These are phyloP conservation scores for Avena eriantha DNA, from an alignment of 176 grass and related monocot genomes.

Conservation along the genomic window DNA sequence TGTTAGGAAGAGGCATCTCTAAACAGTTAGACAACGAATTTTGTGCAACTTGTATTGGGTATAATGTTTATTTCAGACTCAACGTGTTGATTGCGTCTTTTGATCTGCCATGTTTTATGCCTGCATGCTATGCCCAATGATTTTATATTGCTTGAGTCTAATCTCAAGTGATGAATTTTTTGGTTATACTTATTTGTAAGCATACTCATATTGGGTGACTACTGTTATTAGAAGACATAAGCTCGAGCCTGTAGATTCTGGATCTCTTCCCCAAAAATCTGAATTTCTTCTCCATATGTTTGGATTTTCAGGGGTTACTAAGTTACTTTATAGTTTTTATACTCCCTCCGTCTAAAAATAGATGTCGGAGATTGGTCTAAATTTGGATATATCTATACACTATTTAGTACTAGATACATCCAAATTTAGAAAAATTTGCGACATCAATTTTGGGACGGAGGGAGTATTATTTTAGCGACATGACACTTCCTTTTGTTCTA, in stretches of 20 bases:
- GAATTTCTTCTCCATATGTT: not conserved
- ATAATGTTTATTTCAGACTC: not conserved
- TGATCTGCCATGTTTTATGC: not conserved
- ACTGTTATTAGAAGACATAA: conserved; percentile 17
- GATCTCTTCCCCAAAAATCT: not conserved
- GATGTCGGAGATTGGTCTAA: too few species aligned
- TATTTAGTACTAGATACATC: too few species aligned
- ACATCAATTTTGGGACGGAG: too few species aligned
- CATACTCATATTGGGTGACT: not conserved
- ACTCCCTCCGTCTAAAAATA: too few species aligned
- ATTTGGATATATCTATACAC: too few species aligned
- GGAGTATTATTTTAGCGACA: conserved; percentile 23
- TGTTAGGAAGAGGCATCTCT: not conserved
- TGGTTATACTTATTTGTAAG: conserved; percentile 8
- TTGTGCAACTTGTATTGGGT: conserved; percentile 21
- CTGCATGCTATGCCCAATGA: not conserved
- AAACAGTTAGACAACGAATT: not conserved
- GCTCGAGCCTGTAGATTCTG: not conserved
- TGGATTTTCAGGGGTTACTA: not conserved
- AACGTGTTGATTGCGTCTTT: conserved; percentile 8
- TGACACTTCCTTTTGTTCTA: conserved; percentile 9
- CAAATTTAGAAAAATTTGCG: too few species aligned
- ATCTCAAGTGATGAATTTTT: not conserved
- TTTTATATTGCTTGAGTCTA: not conserved
- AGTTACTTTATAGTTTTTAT: not conserved